phyloP scores from a whole-genome alignment of 768 basidiomycete species.

The Podaxis sp. region DNA sequence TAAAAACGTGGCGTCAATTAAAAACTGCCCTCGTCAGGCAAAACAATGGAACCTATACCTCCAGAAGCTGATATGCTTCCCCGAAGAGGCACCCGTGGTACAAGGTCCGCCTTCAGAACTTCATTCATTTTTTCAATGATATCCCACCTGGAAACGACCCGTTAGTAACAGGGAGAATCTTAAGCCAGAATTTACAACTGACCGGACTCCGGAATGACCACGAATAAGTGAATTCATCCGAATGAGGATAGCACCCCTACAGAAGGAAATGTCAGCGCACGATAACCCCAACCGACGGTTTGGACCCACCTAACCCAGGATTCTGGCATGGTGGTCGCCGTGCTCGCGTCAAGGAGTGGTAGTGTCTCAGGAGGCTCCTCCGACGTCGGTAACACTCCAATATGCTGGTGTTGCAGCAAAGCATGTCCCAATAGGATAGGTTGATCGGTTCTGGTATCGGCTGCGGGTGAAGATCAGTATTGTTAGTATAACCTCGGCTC shows the following conservation, averaged over 20 bases:
- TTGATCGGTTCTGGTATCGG: slow-evolving; percentile 73
- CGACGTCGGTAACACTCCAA: slow-evolving; percentile 63
- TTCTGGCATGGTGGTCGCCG: slow-evolving; percentile 77
- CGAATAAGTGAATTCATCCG: slow-evolving; percentile 83
- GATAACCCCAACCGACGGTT: not conserved
- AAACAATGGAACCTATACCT: slow-evolving; percentile 38
- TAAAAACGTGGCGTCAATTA: slow-evolving; percentile 3
- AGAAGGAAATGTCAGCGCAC: slow-evolving; percentile 1
- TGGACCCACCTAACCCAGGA: slow-evolving; percentile 69
- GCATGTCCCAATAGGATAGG: slow-evolving; percentile 63
- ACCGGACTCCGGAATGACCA: slow-evolving; percentile 78
- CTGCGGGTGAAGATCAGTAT: slow-evolving; percentile 31
- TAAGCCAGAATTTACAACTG: slow-evolving; percentile 12
- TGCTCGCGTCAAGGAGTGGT: slow-evolving; percentile 66
- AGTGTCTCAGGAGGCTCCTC: slow-evolving; percentile 45
- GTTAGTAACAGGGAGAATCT: not conserved
- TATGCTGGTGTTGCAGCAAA: slow-evolving; percentile 73
- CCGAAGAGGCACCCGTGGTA: slow-evolving; percentile 76
- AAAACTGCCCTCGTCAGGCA: not conserved
- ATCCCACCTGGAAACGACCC: slow-evolving; percentile 48
- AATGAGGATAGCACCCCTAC: slow-evolving; percentile 71
- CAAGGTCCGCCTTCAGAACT: slow-evolving; percentile 63
- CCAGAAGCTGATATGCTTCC: slow-evolving; percentile 80
- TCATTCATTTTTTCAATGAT: slow-evolving; percentile 70
- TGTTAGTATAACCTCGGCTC: slow-evolving; percentile 12